Evolutionary conservation across 768 basidiomycete genomes (phyloP), one percentile per base, ranked within the genome.

Genomic region (Calocybe indica): DNA sequence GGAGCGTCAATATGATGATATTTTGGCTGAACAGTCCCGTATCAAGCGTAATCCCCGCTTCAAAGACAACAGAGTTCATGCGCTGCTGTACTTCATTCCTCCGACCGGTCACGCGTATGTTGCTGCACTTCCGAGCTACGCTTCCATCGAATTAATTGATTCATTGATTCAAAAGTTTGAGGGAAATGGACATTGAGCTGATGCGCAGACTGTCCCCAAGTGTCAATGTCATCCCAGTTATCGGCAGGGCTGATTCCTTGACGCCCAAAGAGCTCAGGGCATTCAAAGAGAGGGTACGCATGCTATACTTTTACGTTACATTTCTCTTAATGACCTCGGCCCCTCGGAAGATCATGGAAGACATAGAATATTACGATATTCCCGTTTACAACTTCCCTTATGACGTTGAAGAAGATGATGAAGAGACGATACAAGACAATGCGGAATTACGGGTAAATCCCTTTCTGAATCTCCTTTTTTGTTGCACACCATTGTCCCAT

Each of bases 301-400:
- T 37, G 28, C 37, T 15, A 35, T 51, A 52, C 49, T 52, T 43
- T 40, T 56, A 49, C 48, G 49, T 47, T 12, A 34, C 42, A 37
- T 46, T 41, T 28, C 45, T 14, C 32, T 38, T 15, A 41, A 48
- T 59, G 8, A 57, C 56, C 58, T 47, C 50, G 38, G 52, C 30
- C 36, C 43, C 45, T 54, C 37, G 55, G 13, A 51, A 90, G 87
- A 81, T 93, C 51, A 91, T 92, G 87, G 91, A 95, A 64, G 92
- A 95, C 57, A 92, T 95, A 55, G 85, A 88, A 57, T 73, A 90
- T 71, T 91, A 91, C 65, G 78, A 82, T 49, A 93, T 94, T 55
- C 89, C 90, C 1, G 82, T 93, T 40, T 93, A 92, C 72, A 92
- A 92, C 73, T 94, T 94, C 78, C 91, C 91, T 0, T 94, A 92